Percentiles rank a stretch among this genome's conserved stretches.
These are phyloP conservation scores for Sicyos baderoa DNA, from an alignment of 306 rosid genomes.

Conservation along the genomic window DNA sequence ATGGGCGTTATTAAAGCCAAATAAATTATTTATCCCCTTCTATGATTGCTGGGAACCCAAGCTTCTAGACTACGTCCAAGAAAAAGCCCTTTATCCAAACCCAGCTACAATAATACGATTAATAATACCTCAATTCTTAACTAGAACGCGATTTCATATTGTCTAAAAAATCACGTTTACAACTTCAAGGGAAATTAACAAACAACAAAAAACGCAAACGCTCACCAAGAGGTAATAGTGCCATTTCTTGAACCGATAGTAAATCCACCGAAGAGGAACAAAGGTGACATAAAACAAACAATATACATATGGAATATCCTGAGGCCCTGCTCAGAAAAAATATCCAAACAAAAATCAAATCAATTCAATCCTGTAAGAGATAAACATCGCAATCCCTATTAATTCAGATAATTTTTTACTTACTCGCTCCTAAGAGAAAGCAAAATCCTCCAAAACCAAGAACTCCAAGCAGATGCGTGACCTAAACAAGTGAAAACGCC, in stretches of 20 bases:
- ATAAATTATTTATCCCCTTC: not conserved
- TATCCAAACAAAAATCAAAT: constrained; percentile 9
- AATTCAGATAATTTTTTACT: constrained; percentile 31
- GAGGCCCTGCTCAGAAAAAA: constrained; percentile 59
- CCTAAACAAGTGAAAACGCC: constrained; percentile 30
- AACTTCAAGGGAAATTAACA: not conserved
- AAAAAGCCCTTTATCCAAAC: constrained; percentile 1
- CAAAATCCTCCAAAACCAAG: constrained; percentile 81
- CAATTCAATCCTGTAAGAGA: not conserved
- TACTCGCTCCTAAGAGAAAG: constrained; percentile 86
- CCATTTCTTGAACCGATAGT: constrained; percentile 92
- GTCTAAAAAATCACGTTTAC: not conserved
- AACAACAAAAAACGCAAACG: constrained; percentile 12
- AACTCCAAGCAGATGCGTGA: constrained; percentile 72
- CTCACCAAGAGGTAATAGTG: constrained; percentile 92
- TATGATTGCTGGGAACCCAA: not conserved
- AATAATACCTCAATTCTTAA: not conserved
- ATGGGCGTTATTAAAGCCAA: not conserved
- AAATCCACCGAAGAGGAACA: constrained; percentile 95
- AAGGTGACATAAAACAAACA: constrained; percentile 74
- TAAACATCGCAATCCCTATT: constrained; percentile 10
- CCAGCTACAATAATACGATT: not conserved
- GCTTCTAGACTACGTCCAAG: not conserved
- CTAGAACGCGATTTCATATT: not conserved
- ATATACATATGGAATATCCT: constrained; percentile 66